Percentiles rank a stretch among this genome's conserved stretches.
These are phyloP conservation scores for Phytopythium helicoides DNA, from an alignment of 352 stramenopile genomes.

Conservation along the genomic window DNA sequence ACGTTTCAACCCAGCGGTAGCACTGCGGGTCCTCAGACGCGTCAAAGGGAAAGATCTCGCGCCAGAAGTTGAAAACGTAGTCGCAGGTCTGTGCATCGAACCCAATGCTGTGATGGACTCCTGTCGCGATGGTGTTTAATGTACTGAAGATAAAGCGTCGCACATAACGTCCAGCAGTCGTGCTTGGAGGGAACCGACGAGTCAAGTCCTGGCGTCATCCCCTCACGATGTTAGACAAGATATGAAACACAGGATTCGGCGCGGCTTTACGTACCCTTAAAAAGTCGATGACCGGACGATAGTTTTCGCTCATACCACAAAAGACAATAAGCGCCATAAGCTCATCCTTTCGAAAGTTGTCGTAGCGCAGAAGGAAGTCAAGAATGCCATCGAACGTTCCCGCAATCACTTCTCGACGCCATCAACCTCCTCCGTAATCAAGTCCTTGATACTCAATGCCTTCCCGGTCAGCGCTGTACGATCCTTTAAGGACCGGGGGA, in stretches of 20 bases:
- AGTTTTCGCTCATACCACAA: conserved; percentile 27
- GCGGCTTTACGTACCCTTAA: conserved; percentile 24
- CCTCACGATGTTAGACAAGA: not conserved
- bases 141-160: conserved; percentile 71
- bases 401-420: conserved; percentile 57
- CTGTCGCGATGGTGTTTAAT: conserved; percentile 76
- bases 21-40: conserved; percentile 58
- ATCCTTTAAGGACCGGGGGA: conserved; percentile 49
- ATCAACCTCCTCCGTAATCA: conserved; percentile 53
- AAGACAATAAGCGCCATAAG: conserved; percentile 64
- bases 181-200: conserved; percentile 17
- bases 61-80: conserved; percentile 62
- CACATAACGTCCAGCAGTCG: conserved; percentile 42
- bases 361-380: conserved; percentile 46
- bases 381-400: conserved; percentile 65
- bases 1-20: conserved; percentile 67
- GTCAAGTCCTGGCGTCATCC: conserved; percentile 22
- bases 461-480: conserved; percentile 25
- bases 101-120: conserved; percentile 71
- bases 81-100: conserved; percentile 57
- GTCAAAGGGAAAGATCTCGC: conserved; percentile 60
- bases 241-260: not conserved
- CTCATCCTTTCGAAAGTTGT: conserved; percentile 61
- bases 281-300: conserved; percentile 48
- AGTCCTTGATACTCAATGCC: conserved; percentile 35